A percentile compares a stretch with the other conserved stretches of the same genome.
Conservation (phyloP, 306 rosid genomes). For the Albizia julibrissin region DNA sequence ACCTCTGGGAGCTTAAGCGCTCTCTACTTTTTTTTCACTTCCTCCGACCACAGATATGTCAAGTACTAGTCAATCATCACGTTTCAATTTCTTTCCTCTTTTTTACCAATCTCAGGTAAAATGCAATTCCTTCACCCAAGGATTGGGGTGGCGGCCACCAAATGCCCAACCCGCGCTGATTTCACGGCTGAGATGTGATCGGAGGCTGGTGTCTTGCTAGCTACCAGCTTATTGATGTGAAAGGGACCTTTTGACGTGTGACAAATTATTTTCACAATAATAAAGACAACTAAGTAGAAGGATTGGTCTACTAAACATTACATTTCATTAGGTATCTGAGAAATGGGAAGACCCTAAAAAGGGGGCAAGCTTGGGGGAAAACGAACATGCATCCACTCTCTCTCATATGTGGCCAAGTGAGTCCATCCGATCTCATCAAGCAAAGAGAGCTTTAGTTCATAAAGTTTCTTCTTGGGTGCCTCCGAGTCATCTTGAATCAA, state of each 20-base stretch:
- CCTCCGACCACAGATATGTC: neutral
- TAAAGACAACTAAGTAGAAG: neutral
- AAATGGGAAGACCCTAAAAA: slow-evolving; percentile 46
- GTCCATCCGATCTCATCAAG: slow-evolving; percentile 86
- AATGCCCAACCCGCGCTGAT: neutral
- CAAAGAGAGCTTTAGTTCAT: slow-evolving; percentile 75
- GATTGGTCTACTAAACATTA: neutral
- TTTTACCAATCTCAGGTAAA: neutral
- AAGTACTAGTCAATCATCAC: neutral
- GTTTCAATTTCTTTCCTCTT: neutral
- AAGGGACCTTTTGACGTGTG: neutral
- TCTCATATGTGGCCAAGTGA: slow-evolving; percentile 71
- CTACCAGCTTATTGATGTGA: neutral
- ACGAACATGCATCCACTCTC: slow-evolving; percentile 88
- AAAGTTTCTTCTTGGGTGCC: slow-evolving; percentile 79
- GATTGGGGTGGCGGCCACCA: neutral
- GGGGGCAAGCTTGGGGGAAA: slow-evolving; percentile 81
- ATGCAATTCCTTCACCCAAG: neutral
- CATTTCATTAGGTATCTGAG: slow-evolving; percentile 4
- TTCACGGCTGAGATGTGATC: neutral
- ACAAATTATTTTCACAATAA: slow-evolving; percentile 20
- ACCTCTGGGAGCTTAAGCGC: neutral
- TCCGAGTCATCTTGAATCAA: slow-evolving; percentile 72
- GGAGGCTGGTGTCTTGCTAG: too few species aligned
- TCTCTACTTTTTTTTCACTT: neutral